phyloP scores from a whole-genome alignment of 345 rosid genomes.

The Balakata baccata region DNA sequence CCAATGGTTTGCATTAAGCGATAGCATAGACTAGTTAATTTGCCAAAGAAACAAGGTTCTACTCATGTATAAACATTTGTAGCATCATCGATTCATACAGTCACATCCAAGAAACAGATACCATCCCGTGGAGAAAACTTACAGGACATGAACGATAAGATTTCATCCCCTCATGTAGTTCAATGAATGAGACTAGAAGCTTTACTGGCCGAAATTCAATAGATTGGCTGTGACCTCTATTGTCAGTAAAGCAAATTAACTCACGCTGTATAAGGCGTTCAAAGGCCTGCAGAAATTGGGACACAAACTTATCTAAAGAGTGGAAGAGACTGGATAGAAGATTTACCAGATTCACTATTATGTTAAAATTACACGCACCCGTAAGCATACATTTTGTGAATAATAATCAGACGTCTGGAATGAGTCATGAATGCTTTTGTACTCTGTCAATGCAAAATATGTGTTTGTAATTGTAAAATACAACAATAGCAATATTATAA shows the following conservation, averaged over 20 bases:
- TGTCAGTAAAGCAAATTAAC: constrained; percentile 60
- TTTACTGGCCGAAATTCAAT: constrained; percentile 68
- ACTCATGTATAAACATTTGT: not conserved
- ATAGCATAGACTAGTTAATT: not conserved
- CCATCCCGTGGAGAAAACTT: constrained; percentile 31
- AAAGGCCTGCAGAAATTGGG: constrained; percentile 62
- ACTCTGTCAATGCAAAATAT: constrained; percentile 52
- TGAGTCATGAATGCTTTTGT: constrained; percentile 69
- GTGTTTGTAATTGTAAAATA: constrained; percentile 5
- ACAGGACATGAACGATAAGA: constrained; percentile 85
- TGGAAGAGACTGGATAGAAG: constrained; percentile 4
- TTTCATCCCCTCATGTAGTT: constrained; percentile 71
- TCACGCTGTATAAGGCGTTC: constrained; percentile 70
- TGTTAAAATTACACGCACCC: constrained; percentile 45
- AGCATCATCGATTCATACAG: not conserved
- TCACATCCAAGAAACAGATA: not conserved
- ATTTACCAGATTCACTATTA: not conserved
- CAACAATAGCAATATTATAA: not conserved
- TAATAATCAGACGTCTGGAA: constrained; percentile 76
- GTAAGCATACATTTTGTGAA: constrained; percentile 58
- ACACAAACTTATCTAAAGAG: constrained; percentile 11
- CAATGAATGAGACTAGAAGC: constrained; percentile 62
- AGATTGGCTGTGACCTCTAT: constrained; percentile 58
- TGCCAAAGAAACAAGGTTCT: not conserved
- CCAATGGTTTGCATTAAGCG: not conserved